These are phyloP conservation scores for Botrytis sinoallii DNA, from an alignment of 2,329 filamentous ascomycete species.

Conservation along the genomic window DNA sequence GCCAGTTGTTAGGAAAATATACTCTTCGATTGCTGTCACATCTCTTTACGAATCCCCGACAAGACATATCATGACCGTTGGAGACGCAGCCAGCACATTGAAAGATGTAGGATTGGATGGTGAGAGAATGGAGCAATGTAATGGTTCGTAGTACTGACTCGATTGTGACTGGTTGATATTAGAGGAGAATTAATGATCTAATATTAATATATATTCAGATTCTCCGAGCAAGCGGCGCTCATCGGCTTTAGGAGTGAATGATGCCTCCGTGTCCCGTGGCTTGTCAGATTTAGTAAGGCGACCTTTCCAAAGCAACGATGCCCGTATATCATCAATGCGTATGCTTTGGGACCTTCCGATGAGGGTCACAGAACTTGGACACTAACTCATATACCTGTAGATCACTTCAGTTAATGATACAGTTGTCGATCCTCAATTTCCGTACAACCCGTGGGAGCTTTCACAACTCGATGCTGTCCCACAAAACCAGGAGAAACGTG, in stretches of 20 bases:
- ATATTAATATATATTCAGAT: background rate
- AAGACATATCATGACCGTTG: slow-evolving; percentile 34
- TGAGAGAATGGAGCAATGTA: background rate
- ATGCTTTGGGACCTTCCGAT: background rate
- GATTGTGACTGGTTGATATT: background rate
- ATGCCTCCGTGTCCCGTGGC: background rate
- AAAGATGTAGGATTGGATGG: slow-evolving; percentile 12
- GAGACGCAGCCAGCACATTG: slow-evolving; percentile 23
- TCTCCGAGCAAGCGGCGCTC: too few species aligned
- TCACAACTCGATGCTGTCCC: background rate
- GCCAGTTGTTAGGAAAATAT: background rate
- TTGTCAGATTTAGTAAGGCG: background rate
- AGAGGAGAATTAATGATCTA: background rate
- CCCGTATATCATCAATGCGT: background rate
- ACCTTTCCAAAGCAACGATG: background rate
- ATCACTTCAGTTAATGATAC: background rate
- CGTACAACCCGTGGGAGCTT: slow-evolving; percentile 8
- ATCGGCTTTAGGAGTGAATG: background rate
- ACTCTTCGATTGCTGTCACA: slow-evolving; percentile 24
- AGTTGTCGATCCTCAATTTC: background rate
- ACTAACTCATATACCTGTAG: background rate
- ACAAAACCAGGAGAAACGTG: background rate
- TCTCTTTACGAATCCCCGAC: slow-evolving; percentile 34
- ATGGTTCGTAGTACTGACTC: background rate
- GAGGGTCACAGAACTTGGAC: background rate